Evolutionary conservation across 108 stramenopile species (phyloP).

Genomic region (Discostella pseudostelligera): DNA sequence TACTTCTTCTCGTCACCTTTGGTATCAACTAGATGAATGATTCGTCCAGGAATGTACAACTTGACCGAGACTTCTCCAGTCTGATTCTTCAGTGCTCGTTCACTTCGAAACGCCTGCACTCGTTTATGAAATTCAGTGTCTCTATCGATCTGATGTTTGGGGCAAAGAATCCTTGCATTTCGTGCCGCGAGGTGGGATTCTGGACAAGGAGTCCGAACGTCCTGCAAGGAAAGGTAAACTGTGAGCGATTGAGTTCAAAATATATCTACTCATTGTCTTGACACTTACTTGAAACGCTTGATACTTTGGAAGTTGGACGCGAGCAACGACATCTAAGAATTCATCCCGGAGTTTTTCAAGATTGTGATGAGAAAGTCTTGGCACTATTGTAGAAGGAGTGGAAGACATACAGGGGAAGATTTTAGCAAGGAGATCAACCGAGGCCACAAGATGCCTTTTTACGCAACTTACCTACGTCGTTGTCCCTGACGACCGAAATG

Average conservation of each 20-base stretch:
- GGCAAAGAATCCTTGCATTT: slow-evolving; percentile 37
- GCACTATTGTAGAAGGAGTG: slow-evolving; percentile 12
- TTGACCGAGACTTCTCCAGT: slow-evolving; percentile 28
- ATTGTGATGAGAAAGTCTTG: slow-evolving; percentile 44
- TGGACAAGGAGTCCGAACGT: slow-evolving; percentile 31
- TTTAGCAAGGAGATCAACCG: not conserved
- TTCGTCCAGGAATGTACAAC: slow-evolving; percentile 40
- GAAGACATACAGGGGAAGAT: no score
- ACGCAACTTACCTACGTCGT: slow-evolving; percentile 7
- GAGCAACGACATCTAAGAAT: slow-evolving; percentile 43
- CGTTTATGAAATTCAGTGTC: slow-evolving; percentile 41
- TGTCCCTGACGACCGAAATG: slow-evolving; percentile 4
- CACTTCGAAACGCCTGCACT: slow-evolving; percentile 30
- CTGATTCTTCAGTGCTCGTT: slow-evolving; percentile 37
- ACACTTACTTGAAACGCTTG: slow-evolving; percentile 24
- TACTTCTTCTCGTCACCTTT: slow-evolving; percentile 39
- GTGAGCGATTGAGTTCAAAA: not conserved
- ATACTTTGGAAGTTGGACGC: slow-evolving; percentile 37
- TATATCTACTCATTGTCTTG: not conserved
- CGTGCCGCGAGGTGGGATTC: slow-evolving; percentile 27
- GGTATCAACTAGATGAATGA: slow-evolving; percentile 46
- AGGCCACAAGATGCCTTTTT: not conserved
- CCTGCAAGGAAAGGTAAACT: not conserved
- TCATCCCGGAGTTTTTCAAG: slow-evolving; percentile 45
- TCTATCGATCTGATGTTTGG: slow-evolving; percentile 24